Base-by-base conservation (phyloP, 306 rosid species). In the Purshia tridentata region DNA sequence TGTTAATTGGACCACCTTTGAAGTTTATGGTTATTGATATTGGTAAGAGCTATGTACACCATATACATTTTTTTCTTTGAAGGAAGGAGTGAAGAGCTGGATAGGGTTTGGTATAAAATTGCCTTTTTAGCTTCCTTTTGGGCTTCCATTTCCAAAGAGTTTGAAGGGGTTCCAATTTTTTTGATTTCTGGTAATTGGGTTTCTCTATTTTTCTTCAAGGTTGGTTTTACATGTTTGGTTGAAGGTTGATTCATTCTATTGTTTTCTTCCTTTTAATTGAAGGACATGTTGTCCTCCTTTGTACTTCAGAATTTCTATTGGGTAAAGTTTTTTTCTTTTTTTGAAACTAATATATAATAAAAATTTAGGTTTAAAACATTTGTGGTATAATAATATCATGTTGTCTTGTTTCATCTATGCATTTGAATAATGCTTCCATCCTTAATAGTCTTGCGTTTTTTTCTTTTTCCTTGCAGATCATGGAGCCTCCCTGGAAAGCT, bases 401-500 rank as follows among this genome's bases (percentile, higher is more conserved):
- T 14, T 39, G 15, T 47, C 48, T 37, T 76, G 45, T 67, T 37
- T 79, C 62, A 70, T 46, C 69, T 37, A 39, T 75, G 57, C 72
- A 53, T 67, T 23, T 23, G 29, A 23, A 2, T 23, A 23, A 23
- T 23, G 29, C 29, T 23, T 23, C 29, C 29, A 23, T 23, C 53
- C 70, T 72, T 48, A 16, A 59, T 62, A 55, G 20, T 41, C 76
- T 29, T 64, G 81, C 44, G 2, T 53, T 2, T 57, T 46, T 35
- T 19, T 77, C 47, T 78, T 59, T 72, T 65, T 76, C 45, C 78
- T 57, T 80, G 81, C 89, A 94, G 99, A 94, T 94, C 73, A 91
- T 91, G 92, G 99, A 91, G 81, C 97, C 97, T 68, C 99, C 97
- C 6, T 89, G 97, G 99, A 75, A 79, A 82, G 97, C 97, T 70